Conservation (phyloP, 139 green algal genomes). For the Pleodorina starrii region DNA sequence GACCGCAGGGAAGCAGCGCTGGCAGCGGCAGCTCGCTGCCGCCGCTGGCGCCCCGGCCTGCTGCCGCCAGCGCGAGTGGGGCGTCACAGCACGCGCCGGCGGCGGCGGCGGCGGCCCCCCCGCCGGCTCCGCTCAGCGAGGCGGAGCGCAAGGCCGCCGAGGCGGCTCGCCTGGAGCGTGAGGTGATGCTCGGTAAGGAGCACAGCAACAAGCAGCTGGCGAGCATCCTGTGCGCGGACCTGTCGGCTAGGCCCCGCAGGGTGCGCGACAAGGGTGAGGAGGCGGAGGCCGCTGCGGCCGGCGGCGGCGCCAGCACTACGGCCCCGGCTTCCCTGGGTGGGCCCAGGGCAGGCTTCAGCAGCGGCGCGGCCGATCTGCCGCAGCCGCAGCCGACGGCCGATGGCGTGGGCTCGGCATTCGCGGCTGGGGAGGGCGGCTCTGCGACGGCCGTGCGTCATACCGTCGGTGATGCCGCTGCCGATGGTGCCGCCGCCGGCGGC, state of each 20-base stretch:
- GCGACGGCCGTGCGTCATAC: not conserved
- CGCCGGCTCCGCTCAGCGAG: not conserved
- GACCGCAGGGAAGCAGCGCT: not conserved
- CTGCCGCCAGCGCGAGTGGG: too few relatives aligned
- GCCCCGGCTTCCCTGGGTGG: not conserved
- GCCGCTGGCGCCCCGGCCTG: not conserved
- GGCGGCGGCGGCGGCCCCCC: too few relatives aligned
- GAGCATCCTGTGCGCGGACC: not conserved
- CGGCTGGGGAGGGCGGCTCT: too few relatives aligned
- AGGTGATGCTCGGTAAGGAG: constrained; percentile 3
- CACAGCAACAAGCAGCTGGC: constrained; percentile 9
- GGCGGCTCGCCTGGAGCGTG: too few relatives aligned
- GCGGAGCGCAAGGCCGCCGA: constrained; percentile 2
- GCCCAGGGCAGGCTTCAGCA: not conserved
- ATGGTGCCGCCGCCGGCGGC: not conserved
- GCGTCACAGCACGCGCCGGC: too few relatives aligned
- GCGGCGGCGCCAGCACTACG: too few relatives aligned
- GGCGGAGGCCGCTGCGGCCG: not conserved
- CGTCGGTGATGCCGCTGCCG: not conserved
- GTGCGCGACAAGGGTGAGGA: not conserved
- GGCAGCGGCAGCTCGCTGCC: not conserved
- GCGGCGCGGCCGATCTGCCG: too few relatives aligned
- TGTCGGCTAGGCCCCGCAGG: not conserved
- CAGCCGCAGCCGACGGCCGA: not conserved
- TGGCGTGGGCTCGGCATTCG: not conserved